These are phyloP conservation scores for Hevea brasiliensis DNA, from an alignment of 345 rosid genomes.

Conservation along the genomic window DNA sequence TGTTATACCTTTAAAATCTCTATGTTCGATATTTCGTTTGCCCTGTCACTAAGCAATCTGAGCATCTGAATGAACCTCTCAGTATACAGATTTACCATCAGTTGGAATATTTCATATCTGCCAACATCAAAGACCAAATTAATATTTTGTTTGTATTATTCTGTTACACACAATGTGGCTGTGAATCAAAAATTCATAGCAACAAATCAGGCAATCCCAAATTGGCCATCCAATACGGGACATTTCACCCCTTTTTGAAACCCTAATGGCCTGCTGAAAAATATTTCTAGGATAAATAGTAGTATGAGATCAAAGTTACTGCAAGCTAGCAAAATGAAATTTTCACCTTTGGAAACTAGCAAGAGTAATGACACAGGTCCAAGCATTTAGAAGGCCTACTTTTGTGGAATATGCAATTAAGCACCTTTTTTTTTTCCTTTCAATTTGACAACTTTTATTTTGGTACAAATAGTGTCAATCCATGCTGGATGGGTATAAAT, in stretches of 20 bases:
- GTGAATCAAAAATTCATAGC: too few species aligned
- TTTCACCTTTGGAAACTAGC: background rate
- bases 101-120: slow-evolving; percentile 99
- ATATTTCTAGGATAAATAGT: background rate
- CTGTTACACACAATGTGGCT: too few species aligned
- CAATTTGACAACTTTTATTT: background rate
- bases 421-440: background rate
- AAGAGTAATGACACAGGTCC: background rate
- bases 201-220: too few species aligned
- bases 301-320: background rate
- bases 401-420: background rate
- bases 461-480: background rate
- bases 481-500: background rate
- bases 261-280: background rate
- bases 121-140: slow-evolving; percentile 29
- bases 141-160: background rate
- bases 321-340: background rate
- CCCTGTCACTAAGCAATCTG: slow-evolving; percentile 92
- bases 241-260: too few species aligned
- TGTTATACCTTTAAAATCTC: slow-evolving; percentile 87
- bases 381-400: background rate
- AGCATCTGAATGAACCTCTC: slow-evolving; percentile 99
- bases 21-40: slow-evolving; percentile 83
- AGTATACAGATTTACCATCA: slow-evolving; percentile 95
- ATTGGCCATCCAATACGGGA: too few species aligned